Evolutionary conservation across 1,139 yeast genomes (phyloP).

Genomic region (Suhomyces bribrorum): DNA sequence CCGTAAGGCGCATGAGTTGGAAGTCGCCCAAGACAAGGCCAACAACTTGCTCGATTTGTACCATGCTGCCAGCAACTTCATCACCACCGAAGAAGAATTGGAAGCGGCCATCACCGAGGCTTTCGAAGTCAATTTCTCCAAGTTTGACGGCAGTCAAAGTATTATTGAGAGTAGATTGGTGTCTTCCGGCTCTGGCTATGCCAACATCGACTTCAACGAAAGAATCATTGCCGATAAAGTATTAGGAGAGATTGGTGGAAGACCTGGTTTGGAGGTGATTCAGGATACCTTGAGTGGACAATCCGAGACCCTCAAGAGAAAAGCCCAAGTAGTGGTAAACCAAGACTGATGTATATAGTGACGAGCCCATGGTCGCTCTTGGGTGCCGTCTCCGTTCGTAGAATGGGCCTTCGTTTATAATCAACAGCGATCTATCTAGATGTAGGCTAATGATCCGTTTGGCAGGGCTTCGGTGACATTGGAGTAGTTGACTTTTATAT

Average conservation of each 20-base stretch:
- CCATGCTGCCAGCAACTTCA: constrained; percentile 66
- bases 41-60: constrained; percentile 64
- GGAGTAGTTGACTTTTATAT: no score
- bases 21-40: constrained; percentile 48
- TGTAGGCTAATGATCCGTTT: no score
- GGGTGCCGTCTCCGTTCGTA: no score
- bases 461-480: no score
- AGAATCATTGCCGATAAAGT: constrained; percentile 37
- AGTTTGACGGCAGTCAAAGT: constrained; percentile 38
- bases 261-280: constrained; percentile 40
- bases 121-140: constrained; percentile 47
- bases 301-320: constrained; percentile 37
- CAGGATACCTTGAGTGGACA: constrained; percentile 24
- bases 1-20: constrained; percentile 36
- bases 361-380: no score
- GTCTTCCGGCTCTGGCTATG: constrained; percentile 32
- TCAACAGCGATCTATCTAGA: no score
- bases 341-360: constrained; percentile 14
- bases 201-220: constrained; percentile 33
- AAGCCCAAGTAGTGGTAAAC: constrained; percentile 35
- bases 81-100: constrained; percentile 65
- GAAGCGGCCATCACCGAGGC: constrained; percentile 58
- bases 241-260: constrained; percentile 25
- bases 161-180: constrained; percentile 40
- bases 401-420: no score